phyloP scores from a whole-genome alignment of 2,329 filamentous ascomycete genomes.

The Plectosphaerella sp. region DNA sequence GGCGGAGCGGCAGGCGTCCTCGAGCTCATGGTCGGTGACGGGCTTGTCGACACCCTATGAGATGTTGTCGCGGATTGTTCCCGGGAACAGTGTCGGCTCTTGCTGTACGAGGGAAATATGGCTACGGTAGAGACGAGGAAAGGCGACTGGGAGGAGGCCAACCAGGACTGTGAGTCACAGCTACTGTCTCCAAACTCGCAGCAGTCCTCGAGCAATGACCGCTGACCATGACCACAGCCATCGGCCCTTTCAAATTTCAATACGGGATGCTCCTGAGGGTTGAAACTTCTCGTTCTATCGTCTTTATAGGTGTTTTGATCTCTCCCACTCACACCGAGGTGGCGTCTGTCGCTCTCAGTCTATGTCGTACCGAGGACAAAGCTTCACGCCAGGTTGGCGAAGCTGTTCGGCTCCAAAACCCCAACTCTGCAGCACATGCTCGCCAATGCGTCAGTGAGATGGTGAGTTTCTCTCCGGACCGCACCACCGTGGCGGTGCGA shows the following conservation, averaged over 20 bases:
- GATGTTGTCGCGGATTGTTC: conserved; percentile 52
- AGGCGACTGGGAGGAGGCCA: neutral
- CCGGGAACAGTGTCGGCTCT: conserved; percentile 11
- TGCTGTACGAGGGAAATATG: neutral
- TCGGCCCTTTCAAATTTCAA: too few species aligned
- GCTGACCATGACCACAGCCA: too few species aligned
- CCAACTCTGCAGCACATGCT: neutral
- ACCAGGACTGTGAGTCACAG: too few species aligned
- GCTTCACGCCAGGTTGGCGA: neutral
- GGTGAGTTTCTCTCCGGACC: neutral
- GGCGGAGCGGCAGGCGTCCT: conserved; percentile 47
- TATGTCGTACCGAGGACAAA: neutral
- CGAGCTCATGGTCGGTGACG: conserved; percentile 31
- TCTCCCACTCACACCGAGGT: neutral
- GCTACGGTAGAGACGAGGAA: neutral
- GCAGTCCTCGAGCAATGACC: too few species aligned
- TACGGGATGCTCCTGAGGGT: too few species aligned
- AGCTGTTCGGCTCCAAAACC: neutral
- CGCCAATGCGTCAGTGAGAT: neutral
- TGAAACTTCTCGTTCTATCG: too few species aligned
- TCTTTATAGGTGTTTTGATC: neutral
- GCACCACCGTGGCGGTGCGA: neutral
- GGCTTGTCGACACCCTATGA: conserved; percentile 31
- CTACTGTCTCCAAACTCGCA: too few species aligned
- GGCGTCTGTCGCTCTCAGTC: neutral